Conservation (phyloP, 2,329 filamentous ascomycete species). For the Triangularia verruculosa region DNA sequence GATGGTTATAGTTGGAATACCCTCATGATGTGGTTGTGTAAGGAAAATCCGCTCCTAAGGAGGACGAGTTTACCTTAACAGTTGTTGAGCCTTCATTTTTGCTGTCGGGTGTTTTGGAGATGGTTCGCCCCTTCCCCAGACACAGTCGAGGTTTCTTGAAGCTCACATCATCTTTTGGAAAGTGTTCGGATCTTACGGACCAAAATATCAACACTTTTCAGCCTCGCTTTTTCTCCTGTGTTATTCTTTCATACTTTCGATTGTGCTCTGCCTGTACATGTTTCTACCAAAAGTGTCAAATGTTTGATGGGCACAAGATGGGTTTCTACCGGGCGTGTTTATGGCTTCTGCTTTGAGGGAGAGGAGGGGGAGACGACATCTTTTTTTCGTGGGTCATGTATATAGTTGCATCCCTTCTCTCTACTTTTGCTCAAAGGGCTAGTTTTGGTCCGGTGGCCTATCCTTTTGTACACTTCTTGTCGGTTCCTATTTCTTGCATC, state of each 20-base stretch:
- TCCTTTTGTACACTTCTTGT: neutral
- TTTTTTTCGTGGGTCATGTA: constrained; percentile 1
- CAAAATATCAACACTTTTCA: constrained; percentile 24
- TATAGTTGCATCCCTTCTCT: neutral
- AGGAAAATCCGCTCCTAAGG: neutral
- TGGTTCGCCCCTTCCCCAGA: neutral
- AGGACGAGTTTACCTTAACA: neutral
- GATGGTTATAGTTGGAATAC: neutral
- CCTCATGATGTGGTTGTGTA: neutral
- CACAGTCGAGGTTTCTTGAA: neutral
- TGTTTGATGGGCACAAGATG: constrained; percentile 1
- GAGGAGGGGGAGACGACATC: neutral
- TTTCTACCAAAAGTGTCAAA: neutral
- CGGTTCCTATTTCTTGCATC: neutral
- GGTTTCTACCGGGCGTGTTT: neutral
- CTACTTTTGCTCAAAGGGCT: neutral
- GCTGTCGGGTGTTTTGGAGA: neutral
- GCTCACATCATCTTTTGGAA: constrained; percentile 10
- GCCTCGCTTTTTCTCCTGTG: constrained; percentile 2
- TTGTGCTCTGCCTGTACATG: constrained; percentile 2
- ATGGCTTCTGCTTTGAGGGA: neutral
- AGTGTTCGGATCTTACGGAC: constrained; percentile 16
- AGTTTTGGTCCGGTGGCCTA: neutral
- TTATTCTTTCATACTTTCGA: neutral
- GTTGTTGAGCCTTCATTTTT: neutral